phyloP scores from a whole-genome alignment of 441 rosid species.

The Theobroma grandiflorum region DNA sequence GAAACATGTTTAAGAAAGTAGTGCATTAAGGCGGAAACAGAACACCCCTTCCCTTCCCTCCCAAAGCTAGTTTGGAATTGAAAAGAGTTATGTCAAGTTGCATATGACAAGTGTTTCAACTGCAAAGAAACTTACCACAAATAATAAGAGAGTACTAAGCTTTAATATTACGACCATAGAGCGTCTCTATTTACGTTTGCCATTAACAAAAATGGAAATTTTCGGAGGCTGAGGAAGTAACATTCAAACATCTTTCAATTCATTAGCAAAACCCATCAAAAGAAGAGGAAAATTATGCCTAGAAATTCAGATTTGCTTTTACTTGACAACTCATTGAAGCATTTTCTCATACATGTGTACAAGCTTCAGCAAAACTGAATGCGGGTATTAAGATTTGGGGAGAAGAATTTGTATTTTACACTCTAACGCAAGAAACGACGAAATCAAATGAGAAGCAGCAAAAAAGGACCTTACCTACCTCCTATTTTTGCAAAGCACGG shows the following conservation, averaged over 20 bases:
- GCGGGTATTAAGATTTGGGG: not conserved
- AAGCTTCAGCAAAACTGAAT: not conserved
- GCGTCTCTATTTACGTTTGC: no score
- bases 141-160: not conserved
- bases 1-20: no score
- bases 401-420: not conserved
- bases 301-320: not conserved
- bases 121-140: not conserved
- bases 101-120: not conserved
- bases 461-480: not conserved
- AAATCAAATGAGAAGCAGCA: not conserved
- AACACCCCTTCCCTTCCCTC: not conserved
- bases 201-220: not conserved
- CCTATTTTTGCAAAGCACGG: not conserved
- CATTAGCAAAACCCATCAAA: not conserved
- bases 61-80: no score
- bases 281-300: not conserved
- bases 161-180: not conserved
- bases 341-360: slow-evolving; percentile 28
- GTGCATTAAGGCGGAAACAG: not conserved
- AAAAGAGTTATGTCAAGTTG: not conserved
- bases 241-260: slow-evolving; percentile 1
- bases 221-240: not conserved
- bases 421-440: not conserved
- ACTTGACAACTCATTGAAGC: slow-evolving; percentile 18